Evolutionary conservation across 371 early-diverging fungal species (phyloP).

Genomic region (Mucor racemosus): DNA sequence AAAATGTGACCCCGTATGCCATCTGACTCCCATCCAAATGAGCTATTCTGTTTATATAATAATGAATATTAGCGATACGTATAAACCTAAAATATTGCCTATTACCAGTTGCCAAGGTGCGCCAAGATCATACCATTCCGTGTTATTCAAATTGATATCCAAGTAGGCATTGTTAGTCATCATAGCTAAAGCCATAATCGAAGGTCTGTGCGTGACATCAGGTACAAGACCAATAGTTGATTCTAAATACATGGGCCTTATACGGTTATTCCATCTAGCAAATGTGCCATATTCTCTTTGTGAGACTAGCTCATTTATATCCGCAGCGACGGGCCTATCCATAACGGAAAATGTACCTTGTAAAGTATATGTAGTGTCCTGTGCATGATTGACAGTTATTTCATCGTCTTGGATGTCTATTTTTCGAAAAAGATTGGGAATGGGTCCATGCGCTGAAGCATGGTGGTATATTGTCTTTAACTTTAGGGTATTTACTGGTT

Average conservation of each 20-base stretch:
- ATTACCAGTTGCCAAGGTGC: constrained; percentile 73
- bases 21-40: constrained; percentile 89
- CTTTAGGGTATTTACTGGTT: constrained; percentile 14
- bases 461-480: constrained; percentile 49
- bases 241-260: constrained; percentile 23
- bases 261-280: constrained; percentile 9
- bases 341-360: constrained; percentile 7
- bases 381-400: neutral
- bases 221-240: constrained; percentile 54
- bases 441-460: constrained; percentile 39
- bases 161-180: constrained; percentile 83
- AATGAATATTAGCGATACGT: neutral
- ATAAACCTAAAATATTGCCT: neutral
- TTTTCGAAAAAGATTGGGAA: constrained; percentile 52
- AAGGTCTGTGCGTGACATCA: constrained; percentile 71
- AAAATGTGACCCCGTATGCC: constrained; percentile 93
- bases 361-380: neutral
- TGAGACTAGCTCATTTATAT: constrained; percentile 6
- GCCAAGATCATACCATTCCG: constrained; percentile 79
- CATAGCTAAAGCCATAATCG: constrained; percentile 71
- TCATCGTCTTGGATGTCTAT: constrained; percentile 28
- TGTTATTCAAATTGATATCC: constrained; percentile 52
- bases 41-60: constrained; percentile 53
- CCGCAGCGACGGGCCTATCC: constrained; percentile 7
- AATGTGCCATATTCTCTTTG: constrained; percentile 2